A percentile compares a stretch with the other conserved stretches of the same genome.
These are phyloP conservation scores for Pichia sp. DNA, from an alignment of 1,139 yeast species.

Conservation along the genomic window DNA sequence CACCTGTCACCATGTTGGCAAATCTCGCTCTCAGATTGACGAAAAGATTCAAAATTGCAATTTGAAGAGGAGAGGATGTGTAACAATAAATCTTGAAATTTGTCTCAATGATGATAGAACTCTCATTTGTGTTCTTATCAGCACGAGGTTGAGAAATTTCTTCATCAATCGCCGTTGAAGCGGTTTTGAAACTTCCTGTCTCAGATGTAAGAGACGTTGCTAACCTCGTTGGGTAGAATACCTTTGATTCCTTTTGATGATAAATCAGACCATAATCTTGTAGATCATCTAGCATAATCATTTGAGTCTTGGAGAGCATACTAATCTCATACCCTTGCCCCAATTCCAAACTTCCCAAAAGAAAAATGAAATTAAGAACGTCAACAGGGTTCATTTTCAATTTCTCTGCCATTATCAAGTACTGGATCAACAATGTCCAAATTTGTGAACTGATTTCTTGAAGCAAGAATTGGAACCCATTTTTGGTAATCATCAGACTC, in stretches of 20 bases:
- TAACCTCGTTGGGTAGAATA: conserved; percentile 81
- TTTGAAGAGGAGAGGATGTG: conserved; percentile 91
- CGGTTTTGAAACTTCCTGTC: conserved; percentile 57
- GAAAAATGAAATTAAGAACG: conserved; percentile 85
- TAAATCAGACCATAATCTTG: conserved; percentile 90
- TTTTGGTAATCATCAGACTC: conserved; percentile 68
- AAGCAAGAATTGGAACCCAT: conserved; percentile 86
- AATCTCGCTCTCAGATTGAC: conserved; percentile 81
- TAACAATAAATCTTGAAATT: conserved; percentile 91
- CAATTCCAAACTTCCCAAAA: conserved; percentile 84
- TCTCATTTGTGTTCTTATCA: conserved; percentile 29
- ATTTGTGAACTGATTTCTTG: conserved; percentile 94
- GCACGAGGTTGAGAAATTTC: conserved; percentile 33
- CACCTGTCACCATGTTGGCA: conserved; percentile 90
- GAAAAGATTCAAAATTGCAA: conserved; percentile 83
- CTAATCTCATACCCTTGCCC: conserved; percentile 79
- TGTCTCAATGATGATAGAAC: conserved; percentile 84
- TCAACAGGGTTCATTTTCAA: conserved; percentile 95
- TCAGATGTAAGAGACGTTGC: conserved; percentile 92
- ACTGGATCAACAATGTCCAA: conserved; percentile 87
- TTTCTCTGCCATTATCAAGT: conserved; percentile 75
- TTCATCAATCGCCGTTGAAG: conserved; percentile 62
- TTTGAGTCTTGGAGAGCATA: conserved; percentile 72
- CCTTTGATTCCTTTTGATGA: conserved; percentile 27
- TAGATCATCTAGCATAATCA: conserved; percentile 80